phyloP scores from a whole-genome alignment of 768 basidiomycete species.

The Collybia sordida region DNA sequence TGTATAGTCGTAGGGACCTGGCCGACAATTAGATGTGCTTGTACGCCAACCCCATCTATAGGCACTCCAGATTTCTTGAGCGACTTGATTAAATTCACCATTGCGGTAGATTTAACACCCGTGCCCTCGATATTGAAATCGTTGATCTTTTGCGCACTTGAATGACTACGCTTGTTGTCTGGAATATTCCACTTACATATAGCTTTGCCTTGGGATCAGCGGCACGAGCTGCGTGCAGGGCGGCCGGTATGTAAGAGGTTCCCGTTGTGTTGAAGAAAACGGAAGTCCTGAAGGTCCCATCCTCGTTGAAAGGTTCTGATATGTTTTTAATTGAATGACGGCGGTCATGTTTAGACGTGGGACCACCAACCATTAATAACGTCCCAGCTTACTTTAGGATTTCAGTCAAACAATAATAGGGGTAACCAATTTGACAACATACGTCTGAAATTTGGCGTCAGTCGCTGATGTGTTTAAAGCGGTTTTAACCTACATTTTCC shows the following conservation, averaged over 20 bases:
- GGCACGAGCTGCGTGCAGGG: constrained; percentile 51
- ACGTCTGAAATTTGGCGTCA: neutral
- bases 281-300: constrained; percentile 52
- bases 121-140: constrained; percentile 42
- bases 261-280: constrained; percentile 55
- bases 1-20: constrained; percentile 48
- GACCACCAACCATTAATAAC: constrained; percentile 35
- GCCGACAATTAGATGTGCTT: constrained; percentile 61
- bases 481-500: constrained; percentile 40
- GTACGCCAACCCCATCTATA: constrained; percentile 62
- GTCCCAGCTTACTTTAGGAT: constrained; percentile 37
- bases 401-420: constrained; percentile 18
- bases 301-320: constrained; percentile 57
- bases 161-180: neutral
- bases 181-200: constrained; percentile 34
- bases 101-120: constrained; percentile 54
- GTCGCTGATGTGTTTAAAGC: neutral
- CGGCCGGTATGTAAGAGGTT: constrained; percentile 47
- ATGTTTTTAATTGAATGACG: too few species aligned
- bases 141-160: constrained; percentile 26
- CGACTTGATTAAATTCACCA: constrained; percentile 49
- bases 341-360: too few species aligned
- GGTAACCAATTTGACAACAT: neutral
- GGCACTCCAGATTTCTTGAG: constrained; percentile 49
- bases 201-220: constrained; percentile 58